Percentiles rank a stretch among this genome's conserved stretches.
phyloP scores from a whole-genome alignment of 2,329 filamentous ascomycete species.

The Leptographium lundbergii region DNA sequence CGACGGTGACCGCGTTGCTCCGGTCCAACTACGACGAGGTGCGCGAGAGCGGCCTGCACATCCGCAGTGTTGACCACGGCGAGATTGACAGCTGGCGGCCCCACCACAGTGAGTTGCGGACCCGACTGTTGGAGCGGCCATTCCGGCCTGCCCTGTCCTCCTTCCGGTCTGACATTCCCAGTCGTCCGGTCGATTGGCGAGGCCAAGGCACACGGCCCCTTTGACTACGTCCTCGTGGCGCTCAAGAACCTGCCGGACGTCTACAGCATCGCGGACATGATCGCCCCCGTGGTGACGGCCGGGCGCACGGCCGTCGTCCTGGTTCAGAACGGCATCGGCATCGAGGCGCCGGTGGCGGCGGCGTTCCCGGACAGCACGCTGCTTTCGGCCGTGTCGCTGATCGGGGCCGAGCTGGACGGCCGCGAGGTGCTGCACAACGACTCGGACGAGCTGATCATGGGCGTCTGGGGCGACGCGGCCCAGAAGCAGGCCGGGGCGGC shows the following conservation, averaged over 20 bases:
- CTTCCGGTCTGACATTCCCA: neutral
- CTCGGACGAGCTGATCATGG: neutral
- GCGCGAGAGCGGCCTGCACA: neutral
- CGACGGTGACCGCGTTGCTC: neutral
- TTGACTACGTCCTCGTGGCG: slow-evolving; percentile 5
- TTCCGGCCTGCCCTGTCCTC: too few relatives aligned
- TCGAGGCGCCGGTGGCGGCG: neutral
- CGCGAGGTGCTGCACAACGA: slow-evolving; percentile 4
- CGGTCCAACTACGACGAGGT: slow-evolving; percentile 2
- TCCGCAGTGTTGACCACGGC: slow-evolving; percentile 1
- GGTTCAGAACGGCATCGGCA: slow-evolving; percentile 6
- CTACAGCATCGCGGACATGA: neutral
- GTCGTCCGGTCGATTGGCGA: neutral
- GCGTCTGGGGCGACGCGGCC: neutral
- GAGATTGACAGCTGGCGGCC: neutral
- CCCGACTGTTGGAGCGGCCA: too few relatives aligned
- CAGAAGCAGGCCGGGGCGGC: neutral
- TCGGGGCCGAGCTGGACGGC: slow-evolving; percentile 1
- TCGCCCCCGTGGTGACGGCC: neutral
- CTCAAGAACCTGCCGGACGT: slow-evolving; percentile 3
- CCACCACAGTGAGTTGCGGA: neutral
- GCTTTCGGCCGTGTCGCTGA: slow-evolving; percentile 1
- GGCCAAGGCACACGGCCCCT: neutral
- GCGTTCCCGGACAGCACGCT: slow-evolving; percentile 1
- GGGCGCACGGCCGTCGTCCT: slow-evolving; percentile 1